A percentile compares a stretch with the other conserved stretches of the same genome.
These are phyloP conservation scores for Prunus kanzakura DNA, from an alignment of 306 rosid species.

Conservation along the genomic window DNA sequence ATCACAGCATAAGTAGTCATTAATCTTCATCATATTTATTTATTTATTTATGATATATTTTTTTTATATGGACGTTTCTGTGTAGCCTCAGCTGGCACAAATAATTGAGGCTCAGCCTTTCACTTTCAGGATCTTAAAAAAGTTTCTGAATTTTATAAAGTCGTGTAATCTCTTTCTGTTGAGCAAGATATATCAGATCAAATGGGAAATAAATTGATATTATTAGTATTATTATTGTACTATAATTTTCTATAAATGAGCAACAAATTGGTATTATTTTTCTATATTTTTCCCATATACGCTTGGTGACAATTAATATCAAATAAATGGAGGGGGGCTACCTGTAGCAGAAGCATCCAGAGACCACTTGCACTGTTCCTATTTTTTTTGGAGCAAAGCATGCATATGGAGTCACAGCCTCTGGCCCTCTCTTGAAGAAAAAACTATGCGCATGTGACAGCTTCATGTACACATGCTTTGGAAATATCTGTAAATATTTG, in stretches of 20 bases:
- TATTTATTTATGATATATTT: background rate
- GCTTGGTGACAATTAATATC: background rate
- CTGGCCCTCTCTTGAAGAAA: background rate
- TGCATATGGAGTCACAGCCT: background rate
- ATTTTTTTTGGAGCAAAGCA: background rate
- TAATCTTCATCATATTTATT: background rate
- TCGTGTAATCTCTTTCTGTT: slow-evolving; percentile 2
- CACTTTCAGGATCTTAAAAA: slow-evolving; percentile 9
- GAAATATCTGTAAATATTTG: background rate
- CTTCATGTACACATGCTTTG: background rate
- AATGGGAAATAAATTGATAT: background rate
- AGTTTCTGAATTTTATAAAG: background rate
- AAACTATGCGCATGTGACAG: slow-evolving; percentile 26
- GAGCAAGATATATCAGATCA: background rate
- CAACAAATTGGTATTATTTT: background rate
- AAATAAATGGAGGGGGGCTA: slow-evolving; percentile 5
- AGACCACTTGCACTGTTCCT: slow-evolving; percentile 13
- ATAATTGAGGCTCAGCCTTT: background rate
- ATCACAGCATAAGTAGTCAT: background rate
- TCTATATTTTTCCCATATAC: background rate
- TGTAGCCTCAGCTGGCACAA: background rate
- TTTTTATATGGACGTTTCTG: background rate
- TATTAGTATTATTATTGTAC: background rate
- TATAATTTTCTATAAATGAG: background rate
- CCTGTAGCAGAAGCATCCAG: slow-evolving; percentile 24